phyloP scores from a whole-genome alignment of 2,329 filamentous ascomycete genomes.

The Sordariomycetes sp. region DNA sequence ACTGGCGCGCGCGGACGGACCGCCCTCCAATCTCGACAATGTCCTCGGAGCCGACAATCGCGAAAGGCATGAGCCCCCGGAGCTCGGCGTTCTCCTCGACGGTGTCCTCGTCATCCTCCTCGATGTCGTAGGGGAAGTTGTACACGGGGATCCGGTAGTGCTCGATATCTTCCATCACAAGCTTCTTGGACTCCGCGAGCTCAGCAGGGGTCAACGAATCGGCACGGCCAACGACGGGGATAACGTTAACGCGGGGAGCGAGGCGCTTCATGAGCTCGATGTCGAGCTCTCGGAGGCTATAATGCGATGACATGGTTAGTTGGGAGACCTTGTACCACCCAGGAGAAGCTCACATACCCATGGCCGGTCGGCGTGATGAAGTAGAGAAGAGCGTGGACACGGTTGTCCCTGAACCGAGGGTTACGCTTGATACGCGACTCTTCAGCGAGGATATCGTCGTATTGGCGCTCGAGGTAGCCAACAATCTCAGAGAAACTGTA shows the following conservation, averaged over 20 bases:
- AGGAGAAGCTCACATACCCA: slow-evolving; percentile 46
- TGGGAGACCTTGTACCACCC: neutral
- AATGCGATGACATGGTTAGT: slow-evolving; percentile 10
- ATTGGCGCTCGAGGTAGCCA: slow-evolving; percentile 96
- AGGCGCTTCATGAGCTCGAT: slow-evolving; percentile 99
- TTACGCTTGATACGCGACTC: slow-evolving; percentile 99
- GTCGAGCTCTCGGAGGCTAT: slow-evolving; percentile 90
- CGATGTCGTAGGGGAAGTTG: slow-evolving; percentile 99
- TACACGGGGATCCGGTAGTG: slow-evolving; percentile 99
- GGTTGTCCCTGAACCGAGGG: slow-evolving; percentile 97
- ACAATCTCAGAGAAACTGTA: slow-evolving; percentile 91
- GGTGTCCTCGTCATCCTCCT: slow-evolving; percentile 98
- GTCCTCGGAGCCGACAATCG: slow-evolving; percentile 96
- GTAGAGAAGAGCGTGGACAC: slow-evolving; percentile 95
- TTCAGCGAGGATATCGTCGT: slow-evolving; percentile 97
- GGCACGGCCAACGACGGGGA: slow-evolving; percentile 96
- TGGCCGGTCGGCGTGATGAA: slow-evolving; percentile 98
- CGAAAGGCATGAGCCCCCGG: slow-evolving; percentile 94
- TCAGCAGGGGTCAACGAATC: slow-evolving; percentile 94
- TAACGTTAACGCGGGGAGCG: slow-evolving; percentile 95
- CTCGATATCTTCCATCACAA: slow-evolving; percentile 99
- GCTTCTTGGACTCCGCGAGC: slow-evolving; percentile 97
- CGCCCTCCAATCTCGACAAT: slow-evolving; percentile 88
- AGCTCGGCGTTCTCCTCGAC: slow-evolving; percentile 99
- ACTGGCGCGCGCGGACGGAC: slow-evolving; percentile 88